Base-by-base conservation (phyloP, 164 flowering plant species). In the Macadamia tetraphylla region DNA sequence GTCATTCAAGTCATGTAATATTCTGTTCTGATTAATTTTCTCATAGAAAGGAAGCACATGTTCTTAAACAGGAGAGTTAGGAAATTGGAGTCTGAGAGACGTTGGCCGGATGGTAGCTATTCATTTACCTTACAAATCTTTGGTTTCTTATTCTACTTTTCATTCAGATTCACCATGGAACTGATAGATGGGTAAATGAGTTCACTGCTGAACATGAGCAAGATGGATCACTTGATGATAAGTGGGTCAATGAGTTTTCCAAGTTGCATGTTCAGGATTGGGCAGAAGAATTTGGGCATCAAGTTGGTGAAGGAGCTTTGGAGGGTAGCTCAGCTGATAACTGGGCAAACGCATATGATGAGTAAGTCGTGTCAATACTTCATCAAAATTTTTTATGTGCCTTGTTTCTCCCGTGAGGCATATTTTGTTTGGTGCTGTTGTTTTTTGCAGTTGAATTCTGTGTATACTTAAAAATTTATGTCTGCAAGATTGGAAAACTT, bases 231-330 rank as follows among this genome's bases (percentile, higher is more conserved):
- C 76, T 62, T 58, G 88, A 87, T 68, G 89, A 91, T 70, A 84
- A 85, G 72, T 94, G 98, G 99, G 92, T 89, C 29, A 68, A 84
- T 82, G 97, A 92, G 74, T 92, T 94, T 75, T 90, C 99, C 35
- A 90, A 90, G 83, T 79, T 92, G 79, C 71, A 89, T 75, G 81
- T 94, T 60, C 66, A 84, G 67, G 99, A 92, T 70, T 92, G 97
- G 97, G 92, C 64, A 3, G 97, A 92, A 30, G 99, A 94, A 76
- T 94, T 86, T 77, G 90, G 77, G 71, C 82, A 75, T 56, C 91
- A 90, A 76, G 81, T 84, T 70, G 85, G 74, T 46, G 87, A 84
- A 66, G 91, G 93, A 62, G 71, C 71, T 43, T 55, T 81, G 6
- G 92, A 82, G 42, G 83, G 85, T 12, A 70, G 67, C 76, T 67